Percentiles rank a stretch among this genome's conserved stretches.
These are phyloP conservation scores for Pyrus hybrid DNA, from an alignment of 331 rosid genomes.

Conservation along the genomic window DNA sequence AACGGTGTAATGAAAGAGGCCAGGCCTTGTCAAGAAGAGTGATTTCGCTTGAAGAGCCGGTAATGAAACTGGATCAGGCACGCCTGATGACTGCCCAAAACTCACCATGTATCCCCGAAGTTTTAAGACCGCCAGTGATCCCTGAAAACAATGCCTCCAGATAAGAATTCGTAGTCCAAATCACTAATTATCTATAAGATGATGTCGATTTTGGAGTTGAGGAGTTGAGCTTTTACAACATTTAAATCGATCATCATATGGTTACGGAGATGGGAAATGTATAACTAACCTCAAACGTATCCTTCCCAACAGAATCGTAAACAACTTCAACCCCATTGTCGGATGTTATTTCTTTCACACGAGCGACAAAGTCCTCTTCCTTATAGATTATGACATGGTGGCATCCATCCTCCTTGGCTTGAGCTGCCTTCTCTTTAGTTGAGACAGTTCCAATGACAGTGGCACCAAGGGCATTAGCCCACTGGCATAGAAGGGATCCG, in stretches of 20 bases:
- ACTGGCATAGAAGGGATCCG: constrained; percentile 77
- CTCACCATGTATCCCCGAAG: constrained; percentile 68
- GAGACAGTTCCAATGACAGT: constrained; percentile 77
- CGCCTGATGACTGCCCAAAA: constrained; percentile 80
- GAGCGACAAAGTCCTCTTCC: constrained; percentile 67
- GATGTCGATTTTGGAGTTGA: neutral
- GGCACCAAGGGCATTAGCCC: constrained; percentile 82
- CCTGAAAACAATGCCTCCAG: constrained; percentile 24
- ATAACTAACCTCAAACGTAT: constrained; percentile 56
- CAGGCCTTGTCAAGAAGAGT: constrained; percentile 65
- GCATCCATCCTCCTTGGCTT: constrained; percentile 83
- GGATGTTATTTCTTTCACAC: constrained; percentile 65
- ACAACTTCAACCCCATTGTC: constrained; percentile 82
- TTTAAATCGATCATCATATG: neutral
- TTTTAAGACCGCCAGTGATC: constrained; percentile 67
- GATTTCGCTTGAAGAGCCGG: constrained; percentile 56
- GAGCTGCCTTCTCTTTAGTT: constrained; percentile 58
- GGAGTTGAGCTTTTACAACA: too few species aligned
- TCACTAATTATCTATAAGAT: neutral
- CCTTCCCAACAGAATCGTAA: constrained; percentile 83
- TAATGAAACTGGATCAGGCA: constrained; percentile 65
- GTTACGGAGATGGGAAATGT: neutral
- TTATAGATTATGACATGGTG: constrained; percentile 60
- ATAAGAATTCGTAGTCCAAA: neutral
- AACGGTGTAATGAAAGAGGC: constrained; percentile 36